Evolutionary conservation across 176 grass and related monocot genomes (phyloP).

Genomic region (Areca catechu): DNA sequence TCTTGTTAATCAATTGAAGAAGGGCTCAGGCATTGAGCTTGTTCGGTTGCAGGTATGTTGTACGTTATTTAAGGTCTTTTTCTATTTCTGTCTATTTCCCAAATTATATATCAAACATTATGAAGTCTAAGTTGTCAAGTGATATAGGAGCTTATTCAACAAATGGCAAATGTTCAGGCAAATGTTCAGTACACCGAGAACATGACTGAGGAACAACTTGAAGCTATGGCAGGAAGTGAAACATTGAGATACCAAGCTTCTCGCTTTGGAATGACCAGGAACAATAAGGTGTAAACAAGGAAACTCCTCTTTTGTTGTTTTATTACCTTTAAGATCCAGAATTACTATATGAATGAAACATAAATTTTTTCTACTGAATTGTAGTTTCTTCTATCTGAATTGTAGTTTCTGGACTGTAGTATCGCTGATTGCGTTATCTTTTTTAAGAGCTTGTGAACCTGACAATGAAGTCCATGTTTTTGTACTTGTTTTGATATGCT

Average conservation of each 20-base stretch:
- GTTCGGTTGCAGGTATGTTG: constrained; percentile 74
- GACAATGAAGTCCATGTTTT: too few relatives aligned
- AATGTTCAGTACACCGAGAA: constrained; percentile 97
- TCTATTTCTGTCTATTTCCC: background rate
- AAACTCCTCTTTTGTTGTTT: too few relatives aligned
- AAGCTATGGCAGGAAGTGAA: constrained; percentile 94
- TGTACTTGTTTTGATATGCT: too few relatives aligned
- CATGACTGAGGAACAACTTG: constrained; percentile 96
- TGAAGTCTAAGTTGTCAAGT: constrained; percentile 6
- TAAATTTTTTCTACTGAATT: too few relatives aligned
- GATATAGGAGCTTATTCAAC: constrained; percentile 89
- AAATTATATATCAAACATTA: constrained; percentile 2
- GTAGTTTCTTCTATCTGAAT: too few relatives aligned
- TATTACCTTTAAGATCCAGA: too few relatives aligned
- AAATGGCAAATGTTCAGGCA: constrained; percentile 99
- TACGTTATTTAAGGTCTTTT: constrained; percentile 1
- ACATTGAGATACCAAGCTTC: constrained; percentile 84
- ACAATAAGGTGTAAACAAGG: constrained; percentile 59
- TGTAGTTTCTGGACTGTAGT: too few relatives aligned
- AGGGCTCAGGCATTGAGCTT: constrained; percentile 80
- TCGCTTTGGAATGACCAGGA: constrained; percentile 65
- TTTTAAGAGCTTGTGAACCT: too few relatives aligned
- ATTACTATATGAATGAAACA: too few relatives aligned
- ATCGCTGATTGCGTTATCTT: too few relatives aligned
- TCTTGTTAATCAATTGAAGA: constrained; percentile 96